These are phyloP conservation scores for Gilbertella persicaria DNA, from an alignment of 371 early-diverging fungal genomes.

Conservation along the genomic window DNA sequence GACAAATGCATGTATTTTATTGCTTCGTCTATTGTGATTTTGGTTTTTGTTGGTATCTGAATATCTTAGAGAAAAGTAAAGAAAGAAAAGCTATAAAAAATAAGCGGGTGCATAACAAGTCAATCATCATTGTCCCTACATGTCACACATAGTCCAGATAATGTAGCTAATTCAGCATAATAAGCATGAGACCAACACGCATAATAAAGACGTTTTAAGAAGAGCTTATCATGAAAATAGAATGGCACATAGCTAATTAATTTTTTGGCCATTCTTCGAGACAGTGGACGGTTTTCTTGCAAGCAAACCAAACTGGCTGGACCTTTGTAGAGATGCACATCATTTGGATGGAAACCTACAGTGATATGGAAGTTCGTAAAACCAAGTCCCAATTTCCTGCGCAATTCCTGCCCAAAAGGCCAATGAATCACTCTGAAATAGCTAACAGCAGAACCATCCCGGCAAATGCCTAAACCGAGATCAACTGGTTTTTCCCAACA, in stretches of 20 bases:
- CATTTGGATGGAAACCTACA: constrained; percentile 21
- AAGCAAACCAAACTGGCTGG: constrained; percentile 22
- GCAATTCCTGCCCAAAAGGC: constrained; percentile 25
- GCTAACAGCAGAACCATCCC: neutral
- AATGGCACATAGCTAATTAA: constrained; percentile 6
- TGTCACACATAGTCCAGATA: neutral
- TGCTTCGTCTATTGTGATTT: too few relatives aligned
- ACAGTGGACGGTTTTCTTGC: neutral
- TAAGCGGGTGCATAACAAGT: neutral
- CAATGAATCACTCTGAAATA: constrained; percentile 25
- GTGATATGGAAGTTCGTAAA: constrained; percentile 25
- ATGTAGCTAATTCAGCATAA: neutral
- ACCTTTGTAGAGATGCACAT: constrained; percentile 29
- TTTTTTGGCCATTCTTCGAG: neutral
- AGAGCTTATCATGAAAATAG: constrained; percentile 7
- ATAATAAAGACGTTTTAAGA: constrained; percentile 2
- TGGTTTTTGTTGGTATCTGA: too few relatives aligned
- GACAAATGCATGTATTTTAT: too few relatives aligned
- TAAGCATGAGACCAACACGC: constrained; percentile 10
- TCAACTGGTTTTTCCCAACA: constrained; percentile 24
- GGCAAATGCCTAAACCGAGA: constrained; percentile 17
- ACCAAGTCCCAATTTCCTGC: constrained; percentile 6
- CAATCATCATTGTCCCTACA: too few relatives aligned
- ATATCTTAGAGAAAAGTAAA: constrained; percentile 12
- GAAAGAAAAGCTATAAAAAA: constrained; percentile 10